Percentiles rank a stretch among this genome's conserved stretches.
Evolutionary conservation across 768 basidiomycete species (phyloP).

Genomic region (Hemileccinum impolitum): DNA sequence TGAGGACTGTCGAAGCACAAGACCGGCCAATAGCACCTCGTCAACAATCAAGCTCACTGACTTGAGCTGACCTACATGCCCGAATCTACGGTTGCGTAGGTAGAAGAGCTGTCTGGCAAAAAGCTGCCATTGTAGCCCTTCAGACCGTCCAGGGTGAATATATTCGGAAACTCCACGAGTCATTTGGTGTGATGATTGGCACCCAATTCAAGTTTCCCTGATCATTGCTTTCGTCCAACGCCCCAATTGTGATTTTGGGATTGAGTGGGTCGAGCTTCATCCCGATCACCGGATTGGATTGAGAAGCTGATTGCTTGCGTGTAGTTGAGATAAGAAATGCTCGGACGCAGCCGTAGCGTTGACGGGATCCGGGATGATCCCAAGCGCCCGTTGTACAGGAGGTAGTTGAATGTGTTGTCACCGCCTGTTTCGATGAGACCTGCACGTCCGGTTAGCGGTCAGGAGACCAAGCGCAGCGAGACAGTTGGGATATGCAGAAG

Average conservation of each 20-base stretch:
- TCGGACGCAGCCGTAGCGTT: conserved; percentile 15
- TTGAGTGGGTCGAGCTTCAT: conserved; percentile 21
- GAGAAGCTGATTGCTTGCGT: conserved; percentile 16
- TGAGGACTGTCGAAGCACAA: conserved; percentile 2
- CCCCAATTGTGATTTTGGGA: conserved; percentile 28
- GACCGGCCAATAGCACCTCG: neutral
- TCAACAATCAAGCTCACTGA: neutral
- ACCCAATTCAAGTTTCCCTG: conserved; percentile 23
- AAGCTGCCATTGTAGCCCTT: conserved; percentile 20
- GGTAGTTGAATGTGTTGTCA: conserved; percentile 9
- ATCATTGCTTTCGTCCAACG: conserved; percentile 20
- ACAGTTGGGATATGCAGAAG: neutral
- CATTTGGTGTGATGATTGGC: conserved; percentile 13
- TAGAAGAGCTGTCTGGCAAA: conserved; percentile 5
- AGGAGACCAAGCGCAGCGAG: neutral
- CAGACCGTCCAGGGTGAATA: conserved; percentile 12
- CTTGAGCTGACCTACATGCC: conserved; percentile 1
- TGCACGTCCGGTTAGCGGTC: neutral
- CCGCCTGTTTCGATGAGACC: conserved; percentile 18
- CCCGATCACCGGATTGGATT: conserved; percentile 21
- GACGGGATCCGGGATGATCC: conserved; percentile 23
- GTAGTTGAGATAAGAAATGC: conserved; percentile 14
- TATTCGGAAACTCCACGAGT: conserved; percentile 3
- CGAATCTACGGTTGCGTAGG: conserved; percentile 10
- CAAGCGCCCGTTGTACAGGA: conserved; percentile 21